Conservation (phyloP, 805 yeast species). For the Ascoidea tarda region DNA sequence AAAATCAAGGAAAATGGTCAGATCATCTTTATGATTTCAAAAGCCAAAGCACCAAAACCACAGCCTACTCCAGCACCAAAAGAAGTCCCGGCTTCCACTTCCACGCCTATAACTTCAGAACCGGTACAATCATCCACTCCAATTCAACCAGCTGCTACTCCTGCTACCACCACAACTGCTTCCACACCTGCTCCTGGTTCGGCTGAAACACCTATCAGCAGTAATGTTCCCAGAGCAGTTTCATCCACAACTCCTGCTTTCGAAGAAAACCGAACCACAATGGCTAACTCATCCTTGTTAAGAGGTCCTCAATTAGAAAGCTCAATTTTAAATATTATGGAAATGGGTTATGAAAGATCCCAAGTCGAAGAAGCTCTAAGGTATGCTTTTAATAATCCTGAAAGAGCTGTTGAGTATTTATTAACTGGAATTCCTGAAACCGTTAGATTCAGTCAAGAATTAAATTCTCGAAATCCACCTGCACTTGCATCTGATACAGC, state of each 20-base stretch:
- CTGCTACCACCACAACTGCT: slow-evolving; percentile 12
- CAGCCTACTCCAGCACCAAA: slow-evolving; percentile 16
- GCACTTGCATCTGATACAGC: slow-evolving; percentile 13
- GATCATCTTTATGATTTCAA: slow-evolving; percentile 82
- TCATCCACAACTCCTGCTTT: slow-evolving; percentile 12
- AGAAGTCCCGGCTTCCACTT: slow-evolving; percentile 14
- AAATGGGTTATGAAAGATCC: slow-evolving; percentile 86
- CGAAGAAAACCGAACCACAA: slow-evolving; percentile 9
- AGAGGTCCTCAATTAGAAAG: slow-evolving; percentile 68
- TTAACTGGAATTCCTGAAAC: slow-evolving; percentile 79
- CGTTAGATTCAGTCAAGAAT: slow-evolving; percentile 22
- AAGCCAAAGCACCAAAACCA: slow-evolving; percentile 14
- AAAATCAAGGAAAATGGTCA: slow-evolving; percentile 77
- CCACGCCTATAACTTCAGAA: slow-evolving; percentile 14
- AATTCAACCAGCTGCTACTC: slow-evolving; percentile 15
- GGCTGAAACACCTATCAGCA: slow-evolving; percentile 6
- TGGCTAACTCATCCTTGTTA: slow-evolving; percentile 41
- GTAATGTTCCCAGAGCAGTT: slow-evolving; percentile 5
- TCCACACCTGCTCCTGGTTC: slow-evolving; percentile 13
- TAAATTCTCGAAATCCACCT: slow-evolving; percentile 15
- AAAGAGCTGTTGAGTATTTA: slow-evolving; percentile 92
- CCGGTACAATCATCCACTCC: slow-evolving; percentile 11
- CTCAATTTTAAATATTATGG: slow-evolving; percentile 73
- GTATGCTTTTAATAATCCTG: slow-evolving; percentile 95
- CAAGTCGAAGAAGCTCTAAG: slow-evolving; percentile 84